Base-by-base conservation (phyloP, 331 rosid species). In the Rosa hybrid region DNA sequence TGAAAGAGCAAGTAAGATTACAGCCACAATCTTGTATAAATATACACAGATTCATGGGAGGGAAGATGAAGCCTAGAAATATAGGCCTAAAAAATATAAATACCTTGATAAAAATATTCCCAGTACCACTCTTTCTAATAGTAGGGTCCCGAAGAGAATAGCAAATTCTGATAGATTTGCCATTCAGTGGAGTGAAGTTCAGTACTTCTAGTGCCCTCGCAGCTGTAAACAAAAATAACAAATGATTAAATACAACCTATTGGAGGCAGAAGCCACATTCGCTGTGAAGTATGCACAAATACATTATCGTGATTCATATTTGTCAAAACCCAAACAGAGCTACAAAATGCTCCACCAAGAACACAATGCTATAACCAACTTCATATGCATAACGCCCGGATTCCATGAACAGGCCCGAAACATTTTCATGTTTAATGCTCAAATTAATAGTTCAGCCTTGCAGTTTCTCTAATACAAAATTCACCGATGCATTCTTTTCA, bases 111-210 rank as follows among this genome's bases (percentile, higher is more conserved):
- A 90, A 92, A 80, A 92, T 90, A 81, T 92, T 92, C 14, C 86
- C 97, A 48, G 93, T 83, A 30, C 93, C 97, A 81, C 93, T 92
- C 86, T 85, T 92, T 76, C 97, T 83, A 81, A 86, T 75, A 82
- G 93, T 90, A 51, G 98, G 95, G 81, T 94, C 95, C 75, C 98
- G 90, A 59, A 89, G 94, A 72, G 96, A 94, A 81, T 90, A 89
- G 96, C 88, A 89, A 46, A 94, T 74, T 80, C 98, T 84, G 79
- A 94, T 88, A 48, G 90, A 62, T 59, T 82, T 90, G 89, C 72
- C 86, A 79, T 88, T 90, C 81, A 94, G 70, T 27, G 92, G 92
- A 85, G 94, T 90, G 84, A 91, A 94, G 86, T 94, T 94, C 86
- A 94, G 82, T 53, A 85, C 77, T n/a, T 90, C 92, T 81, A 94